phyloP scores from a whole-genome alignment of 2,329 filamentous ascomycete species.

The Cryphonectria japonica region DNA sequence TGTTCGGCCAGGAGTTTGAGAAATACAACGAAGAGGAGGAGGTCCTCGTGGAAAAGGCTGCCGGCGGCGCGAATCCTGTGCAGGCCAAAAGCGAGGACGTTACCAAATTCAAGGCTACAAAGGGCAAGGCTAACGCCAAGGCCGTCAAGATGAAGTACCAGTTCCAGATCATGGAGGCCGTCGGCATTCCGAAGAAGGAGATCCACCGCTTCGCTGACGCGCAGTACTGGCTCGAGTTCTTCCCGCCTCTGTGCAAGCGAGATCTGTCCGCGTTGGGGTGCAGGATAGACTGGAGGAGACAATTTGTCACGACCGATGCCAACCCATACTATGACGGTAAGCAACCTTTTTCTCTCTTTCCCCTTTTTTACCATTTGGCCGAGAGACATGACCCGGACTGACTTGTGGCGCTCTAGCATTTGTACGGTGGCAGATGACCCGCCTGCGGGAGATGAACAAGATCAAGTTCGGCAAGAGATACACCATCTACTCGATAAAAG shows the following conservation, averaged over 20 bases:
- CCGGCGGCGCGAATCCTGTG: conserved; percentile 66
- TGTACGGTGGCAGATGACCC: conserved; percentile 96
- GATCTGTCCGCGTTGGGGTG: conserved; percentile 85
- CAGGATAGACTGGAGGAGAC: conserved; percentile 89
- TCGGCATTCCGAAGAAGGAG: conserved; percentile 84
- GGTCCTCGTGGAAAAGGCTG: conserved; percentile 54
- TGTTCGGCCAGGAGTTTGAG: conserved; percentile 87
- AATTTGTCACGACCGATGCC: conserved; percentile 92
- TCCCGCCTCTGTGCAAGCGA: conserved; percentile 78
- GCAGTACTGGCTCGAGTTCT: conserved; percentile 89
- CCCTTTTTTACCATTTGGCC: not conserved
- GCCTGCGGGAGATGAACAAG: conserved; percentile 85
- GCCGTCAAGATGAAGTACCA: conserved; percentile 94
- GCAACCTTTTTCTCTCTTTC: not conserved
- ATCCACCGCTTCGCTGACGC: conserved; percentile 93
- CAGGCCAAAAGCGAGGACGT: conserved; percentile 70
- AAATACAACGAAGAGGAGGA: conserved; percentile 68
- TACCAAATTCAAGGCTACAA: conserved; percentile 90
- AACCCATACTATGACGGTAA: conserved; percentile 88
- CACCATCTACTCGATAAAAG: conserved; percentile 90
- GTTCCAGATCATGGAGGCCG: conserved; percentile 85
- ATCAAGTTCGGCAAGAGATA: conserved; percentile 88
- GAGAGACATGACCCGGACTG: not conserved
- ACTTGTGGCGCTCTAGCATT: conserved; percentile 56
- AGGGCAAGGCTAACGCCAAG: conserved; percentile 90